Base-by-base conservation (phyloP, 176 grass and related monocot species). In the Eragrostis curvula region DNA sequence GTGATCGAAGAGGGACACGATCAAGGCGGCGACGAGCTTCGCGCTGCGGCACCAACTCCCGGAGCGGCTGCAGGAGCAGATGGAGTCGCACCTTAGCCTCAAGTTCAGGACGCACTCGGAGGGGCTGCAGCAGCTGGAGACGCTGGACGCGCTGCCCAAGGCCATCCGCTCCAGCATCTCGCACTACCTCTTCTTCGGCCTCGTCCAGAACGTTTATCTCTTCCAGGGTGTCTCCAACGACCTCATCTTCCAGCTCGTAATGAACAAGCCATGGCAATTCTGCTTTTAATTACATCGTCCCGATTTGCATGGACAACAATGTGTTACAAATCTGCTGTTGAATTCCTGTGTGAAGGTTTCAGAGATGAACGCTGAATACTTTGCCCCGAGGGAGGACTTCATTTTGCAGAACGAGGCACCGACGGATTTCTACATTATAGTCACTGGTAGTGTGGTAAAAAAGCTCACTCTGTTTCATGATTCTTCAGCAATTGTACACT, bases 331-430 rank as follows among this genome's bases (percentile, higher is more conserved):
- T 44, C 1, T 5, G 5, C 13, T 13, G 2, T 13, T n/a, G 14
- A 1, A 44, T 69, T 77, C 60, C 8, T 32, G 14, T 23, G 15
- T 75, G 73, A 52, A 89, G 96, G 96, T 98, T 57, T 85, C 92
- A 23, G 92, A 98, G 82, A 98, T 95, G 96, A 91, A 49, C 45
- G 88, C 86, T 17, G 92, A 98, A 49, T 98, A 95, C 85, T 98
- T 91, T 65, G 89, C 96, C 25, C 96, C 92, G 5, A 77, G 85
- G 40, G 96, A 98, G 78, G 92, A 95, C 74, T 77, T 95, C 39
- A 91, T 98, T 23, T 82, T 98, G 68, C 88, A 95, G 78, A 98
- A 98, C 70, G 92, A 95, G 66, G 79, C 88, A 17, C 96, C 96
- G 11, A 65, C 86, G 3, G 96, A 93, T 80, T 91, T 98, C 70